Evolutionary conservation across 495 filamentous ascomycete species (phyloP), one percentile per base, ranked within the genome.

Genomic region (Talaromyces ruber): DNA sequence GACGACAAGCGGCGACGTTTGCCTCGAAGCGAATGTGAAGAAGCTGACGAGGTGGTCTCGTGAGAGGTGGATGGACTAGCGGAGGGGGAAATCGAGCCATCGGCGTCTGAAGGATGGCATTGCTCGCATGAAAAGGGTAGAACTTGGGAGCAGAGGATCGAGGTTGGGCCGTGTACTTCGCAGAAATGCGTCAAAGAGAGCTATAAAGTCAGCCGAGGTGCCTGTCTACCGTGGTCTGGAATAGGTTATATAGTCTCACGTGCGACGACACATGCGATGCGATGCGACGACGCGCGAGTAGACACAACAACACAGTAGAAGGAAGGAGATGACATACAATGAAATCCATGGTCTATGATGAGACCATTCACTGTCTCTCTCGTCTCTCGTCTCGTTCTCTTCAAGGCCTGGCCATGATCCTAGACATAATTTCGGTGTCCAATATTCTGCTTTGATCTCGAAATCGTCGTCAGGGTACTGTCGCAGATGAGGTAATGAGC

Each of bases 101-200:
- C 71, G 59, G 67, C 52, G 16, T 58, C 64, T 16, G 78, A 75
- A 47, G 74, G 71, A 64, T 76, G 85, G 70, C 93, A 97, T 71
- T 86, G 84, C 60, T 79, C 72, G 70, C 93, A 97, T 58, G 87
- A 80, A 51, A 92, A 86, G 1, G 90, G 88, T 25, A 90, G 78
- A 56, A 90, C 88, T 75, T 97, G 92, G 60, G 93, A 97, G 72
- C 95, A 96, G 76, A 97, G 89, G 73, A 97, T 86, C 58, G 92
- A 94, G 56, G 92, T 97, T 12, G 93, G 93, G 63, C 93, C 93
- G 81, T 97, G 92, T 68, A 92, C 81, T 75, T 97, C 93, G 81
- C 93, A 97, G 74, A 96, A 97, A 78, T 97, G 93, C 69, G 93
- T 93, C 66, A 97, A 84, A 72, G 91, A 95, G 70, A 97, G 84